Conservation (phyloP, 2,329 filamentous ascomycete genomes). For the Scleromitrula shiraiana region DNA sequence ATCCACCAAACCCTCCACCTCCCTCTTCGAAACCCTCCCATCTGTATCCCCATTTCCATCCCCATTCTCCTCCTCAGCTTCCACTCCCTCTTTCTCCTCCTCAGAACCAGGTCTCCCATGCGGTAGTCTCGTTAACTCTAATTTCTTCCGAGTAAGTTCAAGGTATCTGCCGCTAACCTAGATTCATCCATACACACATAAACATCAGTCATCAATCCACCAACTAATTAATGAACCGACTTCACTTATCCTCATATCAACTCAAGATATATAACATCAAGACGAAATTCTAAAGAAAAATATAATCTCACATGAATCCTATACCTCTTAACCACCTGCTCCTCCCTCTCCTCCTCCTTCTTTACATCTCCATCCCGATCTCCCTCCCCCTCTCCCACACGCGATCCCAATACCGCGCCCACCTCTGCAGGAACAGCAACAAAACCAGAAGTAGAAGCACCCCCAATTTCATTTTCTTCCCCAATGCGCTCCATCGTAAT, state of each 20-base stretch:
- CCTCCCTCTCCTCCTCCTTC: neutral
- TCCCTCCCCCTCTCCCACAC: neutral
- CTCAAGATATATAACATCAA: neutral
- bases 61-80: neutral
- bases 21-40: slow-evolving; percentile 40
- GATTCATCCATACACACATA: neutral
- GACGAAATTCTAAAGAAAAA: neutral
- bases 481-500: too few species aligned
- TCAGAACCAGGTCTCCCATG: slow-evolving; percentile 36
- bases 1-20: slow-evolving; percentile 57
- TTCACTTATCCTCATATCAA: too few species aligned
- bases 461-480: too few species aligned
- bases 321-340: slow-evolving; percentile 39
- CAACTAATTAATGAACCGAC: too few species aligned
- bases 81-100: neutral
- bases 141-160: slow-evolving; percentile 57
- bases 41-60: neutral
- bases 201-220: neutral
- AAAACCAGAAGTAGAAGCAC: too few species aligned
- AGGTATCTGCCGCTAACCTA: slow-evolving; percentile 61
- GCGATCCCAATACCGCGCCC: neutral
- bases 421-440: neutral
- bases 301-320: slow-evolving; percentile 46
- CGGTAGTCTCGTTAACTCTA: slow-evolving; percentile 58
- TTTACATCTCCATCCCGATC: neutral